These are phyloP conservation scores for Chytriomyces hyalinus DNA, from an alignment of 192 early-diverging fungal genomes.

Conservation along the genomic window DNA sequence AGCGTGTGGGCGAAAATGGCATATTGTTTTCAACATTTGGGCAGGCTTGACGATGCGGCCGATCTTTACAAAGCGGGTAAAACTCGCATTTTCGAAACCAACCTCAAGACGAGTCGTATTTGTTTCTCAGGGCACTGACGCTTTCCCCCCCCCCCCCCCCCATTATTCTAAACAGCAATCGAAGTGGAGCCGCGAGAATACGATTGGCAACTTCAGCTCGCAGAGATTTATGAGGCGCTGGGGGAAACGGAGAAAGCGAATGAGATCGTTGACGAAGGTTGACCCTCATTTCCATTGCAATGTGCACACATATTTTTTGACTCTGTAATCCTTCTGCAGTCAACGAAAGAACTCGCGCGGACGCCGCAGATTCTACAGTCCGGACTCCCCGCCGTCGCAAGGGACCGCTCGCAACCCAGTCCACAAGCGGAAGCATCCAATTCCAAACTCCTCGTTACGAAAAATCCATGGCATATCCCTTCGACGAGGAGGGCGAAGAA, in stretches of 20 bases:
- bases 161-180: slow-evolving; percentile 43
- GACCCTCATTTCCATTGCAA: neutral
- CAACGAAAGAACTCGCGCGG: neutral
- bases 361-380: neutral
- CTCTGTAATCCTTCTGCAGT: neutral
- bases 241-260: slow-evolving; percentile 56
- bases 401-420: no score
- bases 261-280: slow-evolving; percentile 37
- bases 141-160: slow-evolving; percentile 14
- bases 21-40: slow-evolving; percentile 63
- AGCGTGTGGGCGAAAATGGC: slow-evolving; percentile 64
- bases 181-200: slow-evolving; percentile 66
- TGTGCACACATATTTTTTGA: neutral
- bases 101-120: neutral
- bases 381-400: neutral
- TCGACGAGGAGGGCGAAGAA: neutral
- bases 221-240: slow-evolving; percentile 74
- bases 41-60: slow-evolving; percentile 58
- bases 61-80: slow-evolving; percentile 53
- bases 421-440: no score
- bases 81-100: neutral
- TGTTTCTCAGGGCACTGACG: neutral
- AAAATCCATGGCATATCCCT: no score
- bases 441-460: no score
- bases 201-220: slow-evolving; percentile 71